These are phyloP conservation scores for Monascus purpureus DNA, from an alignment of 495 filamentous ascomycete genomes.

Conservation along the genomic window DNA sequence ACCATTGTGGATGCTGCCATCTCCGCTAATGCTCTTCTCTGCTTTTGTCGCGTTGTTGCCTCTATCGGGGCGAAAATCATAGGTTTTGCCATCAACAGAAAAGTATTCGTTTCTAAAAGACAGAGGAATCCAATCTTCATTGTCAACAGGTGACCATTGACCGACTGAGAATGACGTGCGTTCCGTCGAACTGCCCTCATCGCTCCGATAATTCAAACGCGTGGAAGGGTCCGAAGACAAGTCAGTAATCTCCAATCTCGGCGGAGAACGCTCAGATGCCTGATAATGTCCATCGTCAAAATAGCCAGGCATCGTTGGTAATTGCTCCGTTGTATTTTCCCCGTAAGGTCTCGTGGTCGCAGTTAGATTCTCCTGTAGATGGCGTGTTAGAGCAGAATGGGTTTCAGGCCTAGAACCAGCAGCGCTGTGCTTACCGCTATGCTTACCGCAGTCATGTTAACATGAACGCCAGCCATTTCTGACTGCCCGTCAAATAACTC, in stretches of 20 bases:
- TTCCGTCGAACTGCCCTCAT: conserved; percentile 3
- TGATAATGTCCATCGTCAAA: too few species aligned
- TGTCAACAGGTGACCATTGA: conserved; percentile 13
- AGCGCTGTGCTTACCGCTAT: too few species aligned
- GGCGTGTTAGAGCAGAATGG: too few species aligned
- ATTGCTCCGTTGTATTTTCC: too few species aligned
- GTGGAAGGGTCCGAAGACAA: background rate
- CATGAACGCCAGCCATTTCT: background rate
- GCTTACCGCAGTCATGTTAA: background rate
- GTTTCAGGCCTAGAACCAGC: too few species aligned
- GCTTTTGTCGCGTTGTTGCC: conserved; percentile 15
- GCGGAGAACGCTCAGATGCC: background rate
- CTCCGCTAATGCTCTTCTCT: conserved; percentile 5
- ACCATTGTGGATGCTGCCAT: conserved; percentile 11
- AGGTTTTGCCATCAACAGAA: conserved; percentile 19
- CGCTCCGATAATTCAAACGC: background rate
- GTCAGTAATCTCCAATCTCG: background rate
- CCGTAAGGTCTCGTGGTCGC: too few species aligned
- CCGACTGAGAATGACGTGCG: conserved; percentile 8
- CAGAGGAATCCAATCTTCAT: conserved; percentile 13
- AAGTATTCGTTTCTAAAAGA: conserved; percentile 19
- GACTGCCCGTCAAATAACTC: too few species aligned
- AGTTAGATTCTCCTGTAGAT: too few species aligned
- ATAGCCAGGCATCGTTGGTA: too few species aligned
- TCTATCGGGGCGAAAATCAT: conserved; percentile 11